Conservation (phyloP, 371 early-diverging fungal species). For the Apophysomyces variabilis region DNA sequence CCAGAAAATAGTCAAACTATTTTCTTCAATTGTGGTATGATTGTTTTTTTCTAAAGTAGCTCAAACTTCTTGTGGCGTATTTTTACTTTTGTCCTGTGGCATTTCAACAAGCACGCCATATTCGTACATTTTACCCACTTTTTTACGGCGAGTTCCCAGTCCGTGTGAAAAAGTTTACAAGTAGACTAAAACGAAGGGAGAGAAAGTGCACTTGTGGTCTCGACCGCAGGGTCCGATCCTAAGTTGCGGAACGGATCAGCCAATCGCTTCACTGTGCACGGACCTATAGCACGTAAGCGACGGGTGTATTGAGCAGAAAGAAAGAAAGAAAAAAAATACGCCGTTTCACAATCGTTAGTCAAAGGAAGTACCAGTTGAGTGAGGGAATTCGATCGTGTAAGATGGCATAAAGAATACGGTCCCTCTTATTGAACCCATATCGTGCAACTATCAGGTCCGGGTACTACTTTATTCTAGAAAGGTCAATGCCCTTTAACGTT, state of each 20-base stretch:
- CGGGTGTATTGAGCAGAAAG: not conserved
- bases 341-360: too few species aligned
- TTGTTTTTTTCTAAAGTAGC: not conserved
- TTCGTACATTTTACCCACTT: not conserved
- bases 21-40: slow-evolving; percentile 8
- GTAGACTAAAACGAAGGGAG: not conserved
- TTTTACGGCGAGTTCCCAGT: not conserved
- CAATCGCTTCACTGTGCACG: slow-evolving; percentile 2
- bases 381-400: too few species aligned
- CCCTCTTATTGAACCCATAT: not conserved
- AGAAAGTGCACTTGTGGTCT: not conserved
- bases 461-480: not conserved
- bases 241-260: not conserved
- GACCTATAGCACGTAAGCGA: not conserved
- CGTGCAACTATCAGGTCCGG: too few species aligned
- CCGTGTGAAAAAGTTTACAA: slow-evolving; percentile 1
- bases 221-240: slow-evolving; percentile 6
- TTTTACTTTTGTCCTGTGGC: not conserved
- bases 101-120: slow-evolving; percentile 6
- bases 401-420: not conserved
- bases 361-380: not conserved
- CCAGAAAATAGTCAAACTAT: slow-evolving; percentile 8
- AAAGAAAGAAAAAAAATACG: too few species aligned
- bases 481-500: not conserved
- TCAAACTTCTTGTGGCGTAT: slow-evolving; percentile 5